Conservation (phyloP, 768 basidiomycete genomes). For the Pleurotus pulmonarius region DNA sequence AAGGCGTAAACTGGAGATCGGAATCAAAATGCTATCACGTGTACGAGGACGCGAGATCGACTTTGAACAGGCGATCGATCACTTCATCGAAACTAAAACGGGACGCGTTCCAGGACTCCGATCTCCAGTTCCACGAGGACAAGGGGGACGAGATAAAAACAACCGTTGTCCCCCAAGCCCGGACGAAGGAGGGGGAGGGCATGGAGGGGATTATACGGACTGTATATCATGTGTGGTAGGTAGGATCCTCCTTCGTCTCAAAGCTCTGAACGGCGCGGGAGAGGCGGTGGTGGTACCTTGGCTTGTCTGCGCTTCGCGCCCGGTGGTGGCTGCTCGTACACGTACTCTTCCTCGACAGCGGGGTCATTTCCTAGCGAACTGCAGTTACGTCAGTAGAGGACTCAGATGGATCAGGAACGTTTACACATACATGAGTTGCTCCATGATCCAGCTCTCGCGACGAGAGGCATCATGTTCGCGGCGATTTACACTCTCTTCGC, state of each 20-base stretch:
- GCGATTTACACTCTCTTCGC: conserved; percentile 82
- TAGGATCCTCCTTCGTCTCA: conserved; percentile 84
- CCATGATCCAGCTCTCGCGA: conserved; percentile 91
- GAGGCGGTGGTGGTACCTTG: conserved; percentile 82
- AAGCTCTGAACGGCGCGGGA: conserved; percentile 86
- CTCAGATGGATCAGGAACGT: not conserved
- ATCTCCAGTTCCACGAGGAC: conserved; percentile 40
- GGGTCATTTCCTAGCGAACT: conserved; percentile 70
- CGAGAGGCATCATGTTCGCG: conserved; percentile 84
- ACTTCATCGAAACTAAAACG: conserved; percentile 18
- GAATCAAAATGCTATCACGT: conserved; percentile 34
- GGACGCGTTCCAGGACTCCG: conserved; percentile 33
- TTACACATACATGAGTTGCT: conserved; percentile 74
- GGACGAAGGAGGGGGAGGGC: conserved; percentile 73
- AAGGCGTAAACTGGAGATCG: conserved; percentile 18
- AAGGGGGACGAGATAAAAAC: conserved; percentile 72
- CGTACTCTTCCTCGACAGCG: conserved; percentile 76
- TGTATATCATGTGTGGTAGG: conserved; percentile 51
- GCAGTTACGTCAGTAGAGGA: conserved; percentile 5
- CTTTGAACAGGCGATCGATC: conserved; percentile 29
- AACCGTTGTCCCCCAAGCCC: conserved; percentile 87
- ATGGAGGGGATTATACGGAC: conserved; percentile 65
- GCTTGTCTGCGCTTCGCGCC: conserved; percentile 63
- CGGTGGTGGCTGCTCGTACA: conserved; percentile 59
- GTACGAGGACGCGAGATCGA: conserved; percentile 31